Evolutionary conservation across 108 stramenopile species (phyloP), one percentile per base, ranked within the genome.

Genomic region (Chaetoceros tenuissimus): DNA sequence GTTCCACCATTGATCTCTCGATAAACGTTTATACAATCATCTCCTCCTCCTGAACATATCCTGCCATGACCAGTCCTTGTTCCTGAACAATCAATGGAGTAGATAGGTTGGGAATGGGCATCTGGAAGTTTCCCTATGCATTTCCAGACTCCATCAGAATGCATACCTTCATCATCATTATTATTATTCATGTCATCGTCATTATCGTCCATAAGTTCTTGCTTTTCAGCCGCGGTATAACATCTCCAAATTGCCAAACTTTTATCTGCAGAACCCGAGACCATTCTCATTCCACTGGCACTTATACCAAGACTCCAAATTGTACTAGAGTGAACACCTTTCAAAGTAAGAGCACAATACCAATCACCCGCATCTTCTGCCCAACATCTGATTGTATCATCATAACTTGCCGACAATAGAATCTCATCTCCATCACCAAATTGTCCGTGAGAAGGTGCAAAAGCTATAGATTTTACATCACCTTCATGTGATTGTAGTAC

Each of bases 291-390:
- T n/a, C 82, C 81, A 0, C 87, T 81, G 3, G 88, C 89, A 18
- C 83, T 72, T 16, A 94, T 23, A n/a, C 79, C 76, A 24, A 97
- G 27, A 34, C 74, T 64, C 98, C 97, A 98, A 8, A 98, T 86
- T 1, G 95, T 96, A 23, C 82, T 78, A 3, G 72, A 29, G 55
- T 94, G 92, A 19, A 87, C 66, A 43, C 60, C 50, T 22, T 66
- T 55, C 26, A 98, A 52, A 0, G 87, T 84, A 13, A 80, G 53
- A 21, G 87, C 89, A 65, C 91, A 93, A 55, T 80, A 93, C 97
- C 97, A 99, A 64, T 99, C 98, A 10, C 96, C 96, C 8, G 71
- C 81, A 58, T 96, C 96, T 64, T 93, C 91, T 0, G 89, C 94
- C 98, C 98, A 99, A 3, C 94, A 65, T 57, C 74, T 72, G 24